Conservation (phyloP, 2,329 filamentous ascomycete species). For the Neoscytalidium dimidiatum region DNA sequence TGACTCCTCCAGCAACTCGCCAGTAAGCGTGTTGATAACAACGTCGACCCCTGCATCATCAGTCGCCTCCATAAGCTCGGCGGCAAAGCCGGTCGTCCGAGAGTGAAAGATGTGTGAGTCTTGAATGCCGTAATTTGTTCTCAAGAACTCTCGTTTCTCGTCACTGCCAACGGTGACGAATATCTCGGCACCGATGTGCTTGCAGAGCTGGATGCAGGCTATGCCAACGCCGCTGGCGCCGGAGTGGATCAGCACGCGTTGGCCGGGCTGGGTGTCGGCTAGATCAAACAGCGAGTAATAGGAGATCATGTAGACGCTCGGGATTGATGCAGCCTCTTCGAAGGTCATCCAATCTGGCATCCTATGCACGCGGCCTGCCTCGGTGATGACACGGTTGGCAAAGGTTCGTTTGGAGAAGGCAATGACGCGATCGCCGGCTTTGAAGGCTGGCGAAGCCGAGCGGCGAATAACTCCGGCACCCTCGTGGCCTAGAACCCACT, state of each 20-base stretch:
- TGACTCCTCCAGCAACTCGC: constrained; percentile 25
- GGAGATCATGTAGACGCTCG: constrained; percentile 23
- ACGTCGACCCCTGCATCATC: constrained; percentile 33
- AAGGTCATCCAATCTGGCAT: constrained; percentile 26
- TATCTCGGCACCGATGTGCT: constrained; percentile 29
- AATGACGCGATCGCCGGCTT: constrained; percentile 11
- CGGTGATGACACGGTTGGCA: background rate
- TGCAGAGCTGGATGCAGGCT: constrained; percentile 27
- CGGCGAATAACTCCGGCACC: constrained; percentile 21
- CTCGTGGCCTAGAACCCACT: constrained; percentile 23
- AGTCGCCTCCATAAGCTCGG: constrained; percentile 24
- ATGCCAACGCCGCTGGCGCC: constrained; percentile 33
- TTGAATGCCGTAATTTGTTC: constrained; percentile 25
- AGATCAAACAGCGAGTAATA: constrained; percentile 24
- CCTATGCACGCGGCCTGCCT: background rate
- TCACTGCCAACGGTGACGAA: constrained; percentile 28
- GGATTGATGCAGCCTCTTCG: constrained; percentile 26
- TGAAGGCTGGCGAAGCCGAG: background rate
- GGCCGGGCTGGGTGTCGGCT: constrained; percentile 18
- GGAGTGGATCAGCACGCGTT: constrained; percentile 32
- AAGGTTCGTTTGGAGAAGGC: background rate
- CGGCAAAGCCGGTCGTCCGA: constrained; percentile 20
- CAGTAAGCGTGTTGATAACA: constrained; percentile 29
- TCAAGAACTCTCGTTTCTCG: constrained; percentile 25
- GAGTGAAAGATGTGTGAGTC: constrained; percentile 35